A percentile compares a stretch with the other conserved stretches of the same genome.
Conservation (phyloP, 2,329 filamentous ascomycete species). For the Nemania abortiva region DNA sequence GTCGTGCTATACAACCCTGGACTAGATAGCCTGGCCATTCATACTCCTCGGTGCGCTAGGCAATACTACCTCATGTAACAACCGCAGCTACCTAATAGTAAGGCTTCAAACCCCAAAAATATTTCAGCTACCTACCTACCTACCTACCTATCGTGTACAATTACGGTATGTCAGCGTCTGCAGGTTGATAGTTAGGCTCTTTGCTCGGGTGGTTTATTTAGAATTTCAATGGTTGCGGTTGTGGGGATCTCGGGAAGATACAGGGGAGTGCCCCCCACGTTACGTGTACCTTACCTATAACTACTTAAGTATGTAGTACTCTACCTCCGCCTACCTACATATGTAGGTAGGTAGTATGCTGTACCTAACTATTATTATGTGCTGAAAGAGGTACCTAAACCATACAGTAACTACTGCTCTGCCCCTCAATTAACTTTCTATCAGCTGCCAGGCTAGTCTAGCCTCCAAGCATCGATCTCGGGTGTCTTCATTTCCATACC, state of each 20-base stretch:
- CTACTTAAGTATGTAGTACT: neutral
- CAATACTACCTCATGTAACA: neutral
- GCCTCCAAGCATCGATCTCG: neutral
- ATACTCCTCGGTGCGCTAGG: neutral
- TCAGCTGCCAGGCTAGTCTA: neutral
- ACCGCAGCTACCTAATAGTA: constrained; percentile 1
- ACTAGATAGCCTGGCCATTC: neutral
- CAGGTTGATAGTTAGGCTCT: constrained; percentile 2
- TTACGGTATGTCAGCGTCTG: neutral
- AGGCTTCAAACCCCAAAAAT: neutral
- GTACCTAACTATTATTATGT: too few relatives aligned
- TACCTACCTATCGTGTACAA: neutral
- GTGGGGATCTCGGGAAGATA: constrained; percentile 34
- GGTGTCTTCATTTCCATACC: neutral
- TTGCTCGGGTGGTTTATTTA: neutral
- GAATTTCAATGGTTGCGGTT: constrained; percentile 23
- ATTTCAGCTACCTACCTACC: constrained; percentile 1
- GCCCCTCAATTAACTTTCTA: constrained; percentile 25
- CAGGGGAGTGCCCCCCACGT: constrained; percentile 24
- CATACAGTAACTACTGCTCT: neutral
- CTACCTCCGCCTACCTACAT: too few relatives aligned
- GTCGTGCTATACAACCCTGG: constrained; percentile 12
- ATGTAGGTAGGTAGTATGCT: too few relatives aligned
- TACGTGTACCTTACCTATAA: neutral
- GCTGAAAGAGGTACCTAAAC: too few relatives aligned